Percentiles rank a stretch among this genome's conserved stretches.
phyloP scores from a whole-genome alignment of 306 rosid genomes.

The Sesbania bispinosa region DNA sequence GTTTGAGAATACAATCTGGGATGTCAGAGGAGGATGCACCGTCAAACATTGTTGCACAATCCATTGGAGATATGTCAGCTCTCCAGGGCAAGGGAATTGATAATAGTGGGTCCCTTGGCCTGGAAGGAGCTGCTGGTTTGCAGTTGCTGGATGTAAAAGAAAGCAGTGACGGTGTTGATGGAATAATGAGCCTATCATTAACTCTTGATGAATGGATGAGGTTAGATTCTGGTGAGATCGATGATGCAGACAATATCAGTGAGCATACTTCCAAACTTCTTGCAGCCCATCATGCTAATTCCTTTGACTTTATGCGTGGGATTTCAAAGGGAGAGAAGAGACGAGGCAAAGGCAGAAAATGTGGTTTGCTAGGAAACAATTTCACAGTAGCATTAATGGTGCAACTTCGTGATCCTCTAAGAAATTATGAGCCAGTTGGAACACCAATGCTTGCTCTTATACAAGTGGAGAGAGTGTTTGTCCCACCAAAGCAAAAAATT shows the following conservation, averaged over 20 bases:
- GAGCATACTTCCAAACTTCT: conserved; percentile 81
- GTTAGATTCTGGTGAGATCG: conserved; percentile 84
- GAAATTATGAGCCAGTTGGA: conserved; percentile 87
- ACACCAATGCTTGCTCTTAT: conserved; percentile 91
- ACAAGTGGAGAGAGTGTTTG: conserved; percentile 89
- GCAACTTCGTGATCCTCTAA: conserved; percentile 88
- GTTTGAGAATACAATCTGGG: conserved; percentile 95
- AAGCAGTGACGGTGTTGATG: conserved; percentile 52
- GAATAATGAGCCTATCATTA: conserved; percentile 78
- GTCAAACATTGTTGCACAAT: conserved; percentile 61
- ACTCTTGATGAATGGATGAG: conserved; percentile 93
- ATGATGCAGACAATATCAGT: conserved; percentile 67
- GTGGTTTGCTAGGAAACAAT: conserved; percentile 84
- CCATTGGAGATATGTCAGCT: conserved; percentile 68
- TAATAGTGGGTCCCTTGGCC: conserved; percentile 54
- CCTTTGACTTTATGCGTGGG: conserved; percentile 67
- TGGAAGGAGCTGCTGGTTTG: conserved; percentile 90
- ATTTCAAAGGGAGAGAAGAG: conserved; percentile 64
- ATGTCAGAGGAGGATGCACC: conserved; percentile 83
- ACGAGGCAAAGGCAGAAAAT: conserved; percentile 64
- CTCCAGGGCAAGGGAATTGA: conserved; percentile 59
- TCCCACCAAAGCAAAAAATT: conserved; percentile 74
- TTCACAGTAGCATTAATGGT: conserved; percentile 91
- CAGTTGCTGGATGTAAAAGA: conserved; percentile 76
- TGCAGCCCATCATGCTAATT: conserved; percentile 90